Evolutionary conservation across 2,329 filamentous ascomycete species (phyloP), one percentile per base, ranked within the genome.

Genomic region (Colletotrichum camelliae): DNA sequence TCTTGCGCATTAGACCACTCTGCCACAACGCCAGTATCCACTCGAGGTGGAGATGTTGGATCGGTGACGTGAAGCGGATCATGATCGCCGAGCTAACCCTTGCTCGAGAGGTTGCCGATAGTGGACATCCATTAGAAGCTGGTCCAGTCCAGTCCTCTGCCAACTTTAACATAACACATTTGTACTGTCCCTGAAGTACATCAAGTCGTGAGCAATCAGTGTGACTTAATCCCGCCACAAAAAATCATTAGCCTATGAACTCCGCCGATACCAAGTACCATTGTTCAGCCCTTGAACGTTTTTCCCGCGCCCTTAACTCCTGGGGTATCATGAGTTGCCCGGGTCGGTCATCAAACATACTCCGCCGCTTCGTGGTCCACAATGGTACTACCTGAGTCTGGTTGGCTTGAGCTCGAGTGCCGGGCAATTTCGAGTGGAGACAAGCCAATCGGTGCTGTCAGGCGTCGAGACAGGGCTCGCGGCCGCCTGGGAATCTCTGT

Each of bases 291-390:
- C 43, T 35, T 67, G 64, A 55, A 37, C 29, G 1, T 39, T 71
- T 71, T 52, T 71, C 5, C 24, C 6, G 13, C 27, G n/a, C 27
- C 29, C 4, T 48, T 7, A 61, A 72, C 69, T 67, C 68, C 72
- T 27, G 31, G 52, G 68, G 69, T 74, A 75, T 72, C 72, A 64
- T 67, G 8, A 55, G n/a, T 29, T 4, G 15, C 62, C 72, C 68
- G 39, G 18, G 43, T 43, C 27, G 24, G 24, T 43, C 24, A 43
- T 75, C n/a, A 75, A 64, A 64, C 72, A 33, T 72, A 72, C 61
- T 64, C 60, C 33, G 62, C 13, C 33, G 43, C 61, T 21, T 72
- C 72, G 13, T 72, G n/a, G 21, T 75, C 52, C 3, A 62, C 62
- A 13, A 58, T 72, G 1, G 55, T 72, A 35, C 61, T 57, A 5